Evolutionary conservation across 257 asterid genomes (phyloP).

Genomic region (Asclepias syriaca): DNA sequence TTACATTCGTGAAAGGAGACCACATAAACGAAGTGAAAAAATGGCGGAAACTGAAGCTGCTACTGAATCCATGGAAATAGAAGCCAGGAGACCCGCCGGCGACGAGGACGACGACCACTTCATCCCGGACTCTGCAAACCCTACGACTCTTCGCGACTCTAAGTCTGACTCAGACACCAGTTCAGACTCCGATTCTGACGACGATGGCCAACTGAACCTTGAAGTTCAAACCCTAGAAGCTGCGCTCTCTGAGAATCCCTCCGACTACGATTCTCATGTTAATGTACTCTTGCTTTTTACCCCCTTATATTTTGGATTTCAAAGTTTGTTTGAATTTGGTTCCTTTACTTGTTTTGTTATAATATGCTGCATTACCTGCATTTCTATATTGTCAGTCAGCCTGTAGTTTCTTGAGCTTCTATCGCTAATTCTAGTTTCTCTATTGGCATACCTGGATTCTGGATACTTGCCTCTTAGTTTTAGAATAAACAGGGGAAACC

Average conservation of each 20-base stretch:
- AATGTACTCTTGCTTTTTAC: constrained; percentile 43
- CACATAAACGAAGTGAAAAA: neutral
- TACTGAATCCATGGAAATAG: constrained; percentile 27
- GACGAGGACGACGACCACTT: constrained; percentile 30
- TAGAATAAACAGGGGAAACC: neutral
- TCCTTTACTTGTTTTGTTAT: neutral
- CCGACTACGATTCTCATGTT: constrained; percentile 69
- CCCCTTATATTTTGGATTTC: neutral
- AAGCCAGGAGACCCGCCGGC: constrained; percentile 14
- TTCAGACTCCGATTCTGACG: constrained; percentile 53
- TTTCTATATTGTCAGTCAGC: neutral
- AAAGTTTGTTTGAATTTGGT: neutral
- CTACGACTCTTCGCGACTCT: constrained; percentile 28
- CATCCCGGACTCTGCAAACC: constrained; percentile 50
- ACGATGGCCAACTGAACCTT: constrained; percentile 55
- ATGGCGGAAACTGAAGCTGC: constrained; percentile 67
- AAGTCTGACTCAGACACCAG: constrained; percentile 36
- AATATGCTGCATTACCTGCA: neutral
- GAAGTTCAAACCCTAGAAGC: constrained; percentile 64
- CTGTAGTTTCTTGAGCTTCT: neutral
- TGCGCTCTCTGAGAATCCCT: constrained; percentile 44
- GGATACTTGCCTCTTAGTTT: neutral
- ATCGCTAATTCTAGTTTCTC: neutral
- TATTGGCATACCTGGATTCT: neutral
- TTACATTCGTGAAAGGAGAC: too few relatives aligned